Percentiles rank a stretch among this genome's conserved stretches.
Evolutionary conservation across 495 filamentous ascomycete species (phyloP).

Genomic region (Penicillium parvum): DNA sequence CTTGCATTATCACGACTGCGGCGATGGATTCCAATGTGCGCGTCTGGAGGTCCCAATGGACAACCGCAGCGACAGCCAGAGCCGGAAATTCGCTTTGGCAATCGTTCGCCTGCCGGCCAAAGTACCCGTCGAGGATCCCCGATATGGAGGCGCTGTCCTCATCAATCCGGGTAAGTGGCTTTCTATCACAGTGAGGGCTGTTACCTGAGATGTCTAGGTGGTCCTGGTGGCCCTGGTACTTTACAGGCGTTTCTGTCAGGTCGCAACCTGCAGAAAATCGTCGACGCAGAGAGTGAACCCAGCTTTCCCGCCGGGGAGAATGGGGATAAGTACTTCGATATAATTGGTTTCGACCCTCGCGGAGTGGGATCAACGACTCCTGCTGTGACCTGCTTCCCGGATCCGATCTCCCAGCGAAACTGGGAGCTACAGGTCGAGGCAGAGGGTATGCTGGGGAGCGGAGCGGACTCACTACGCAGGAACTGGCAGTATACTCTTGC

Average conservation of each 20-base stretch:
- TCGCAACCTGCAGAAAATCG: constrained; percentile 36
- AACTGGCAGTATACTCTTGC: constrained; percentile 48
- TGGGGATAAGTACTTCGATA: constrained; percentile 45
- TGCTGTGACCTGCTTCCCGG: constrained; percentile 45
- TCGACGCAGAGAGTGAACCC: constrained; percentile 35
- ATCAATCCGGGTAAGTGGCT: constrained; percentile 42
- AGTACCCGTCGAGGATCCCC: constrained; percentile 39
- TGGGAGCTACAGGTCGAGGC: constrained; percentile 39
- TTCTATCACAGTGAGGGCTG: no score
- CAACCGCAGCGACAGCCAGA: constrained; percentile 31
- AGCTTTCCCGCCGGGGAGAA: background rate
- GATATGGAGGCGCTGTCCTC: constrained; percentile 43
- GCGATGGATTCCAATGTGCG: constrained; percentile 48
- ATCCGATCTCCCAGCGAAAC: constrained; percentile 31
- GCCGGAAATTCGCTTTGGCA: constrained; percentile 44
- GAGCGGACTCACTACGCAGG: constrained; percentile 30
- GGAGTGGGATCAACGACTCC: constrained; percentile 51
- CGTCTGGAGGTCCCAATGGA: constrained; percentile 56
- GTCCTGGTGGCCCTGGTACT: constrained; percentile 49
- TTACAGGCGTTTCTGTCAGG: constrained; percentile 33
- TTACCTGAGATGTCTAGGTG: constrained; percentile 29
- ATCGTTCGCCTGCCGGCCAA: constrained; percentile 48
- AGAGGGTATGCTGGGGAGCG: constrained; percentile 41
- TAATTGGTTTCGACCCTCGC: constrained; percentile 54
- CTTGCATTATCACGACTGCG: constrained; percentile 38